Percentiles rank a stretch among this genome's conserved stretches.
Evolutionary conservation across 306 rosid genomes (phyloP).

Genomic region (Echinosophora koreensis): DNA sequence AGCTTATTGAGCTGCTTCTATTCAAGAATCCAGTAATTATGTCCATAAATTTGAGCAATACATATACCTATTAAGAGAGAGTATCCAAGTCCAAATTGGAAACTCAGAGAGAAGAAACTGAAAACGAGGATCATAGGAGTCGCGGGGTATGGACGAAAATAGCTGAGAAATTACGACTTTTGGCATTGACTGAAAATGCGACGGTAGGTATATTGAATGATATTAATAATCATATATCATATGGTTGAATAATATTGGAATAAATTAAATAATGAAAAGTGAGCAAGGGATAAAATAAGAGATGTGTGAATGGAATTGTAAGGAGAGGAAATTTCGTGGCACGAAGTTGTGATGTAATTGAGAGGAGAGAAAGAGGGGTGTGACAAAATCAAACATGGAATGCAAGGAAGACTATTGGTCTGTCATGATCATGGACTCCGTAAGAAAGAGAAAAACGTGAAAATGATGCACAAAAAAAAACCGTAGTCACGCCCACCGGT

Average conservation of each 20-base stretch:
- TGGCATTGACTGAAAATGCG: constrained; percentile 46
- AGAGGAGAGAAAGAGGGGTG: background rate
- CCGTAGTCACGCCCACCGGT: constrained; percentile 25
- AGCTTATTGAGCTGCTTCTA: background rate
- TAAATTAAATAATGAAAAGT: background rate
- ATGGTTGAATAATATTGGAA: constrained; percentile 41
- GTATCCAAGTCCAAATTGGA: constrained; percentile 30
- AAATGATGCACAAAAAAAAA: background rate
- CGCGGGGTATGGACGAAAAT: background rate
- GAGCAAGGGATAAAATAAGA: background rate
- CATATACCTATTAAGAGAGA: constrained; percentile 35
- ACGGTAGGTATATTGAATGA: constrained; percentile 11
- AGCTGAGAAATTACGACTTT: constrained; percentile 27
- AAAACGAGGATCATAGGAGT: background rate
- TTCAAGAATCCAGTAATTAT: background rate
- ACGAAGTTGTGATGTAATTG: background rate
- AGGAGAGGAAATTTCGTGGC: constrained; percentile 49
- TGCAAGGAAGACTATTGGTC: constrained; percentile 2
- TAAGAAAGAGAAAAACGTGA: constrained; percentile 38
- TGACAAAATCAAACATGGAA: background rate
- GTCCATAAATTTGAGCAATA: background rate
- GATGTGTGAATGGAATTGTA: constrained; percentile 38
- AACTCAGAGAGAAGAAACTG: constrained; percentile 28
- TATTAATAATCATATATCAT: background rate
- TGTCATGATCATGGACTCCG: constrained; percentile 32